These are phyloP conservation scores for Capsicum rhomboideum DNA, from an alignment of 257 asterid species.

Conservation along the genomic window DNA sequence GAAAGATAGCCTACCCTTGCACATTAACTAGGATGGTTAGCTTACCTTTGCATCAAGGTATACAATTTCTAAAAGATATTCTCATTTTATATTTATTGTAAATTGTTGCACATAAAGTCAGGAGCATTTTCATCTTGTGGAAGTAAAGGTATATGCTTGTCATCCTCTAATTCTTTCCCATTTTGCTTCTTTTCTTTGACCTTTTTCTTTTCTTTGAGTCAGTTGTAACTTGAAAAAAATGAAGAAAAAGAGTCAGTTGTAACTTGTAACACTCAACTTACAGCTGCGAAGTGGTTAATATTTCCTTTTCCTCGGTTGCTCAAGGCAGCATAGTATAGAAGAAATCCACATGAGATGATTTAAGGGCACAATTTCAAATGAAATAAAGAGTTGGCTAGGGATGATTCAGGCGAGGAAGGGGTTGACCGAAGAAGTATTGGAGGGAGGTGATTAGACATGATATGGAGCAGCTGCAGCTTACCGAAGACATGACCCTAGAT, in stretches of 20 bases:
- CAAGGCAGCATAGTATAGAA: not conserved
- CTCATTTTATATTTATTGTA: not conserved
- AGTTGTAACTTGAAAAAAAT: too few relatives aligned
- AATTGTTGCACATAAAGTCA: not conserved
- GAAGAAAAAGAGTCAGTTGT: not conserved
- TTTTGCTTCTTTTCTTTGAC: constrained; percentile 1
- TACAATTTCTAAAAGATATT: not conserved
- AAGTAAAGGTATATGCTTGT: constrained; percentile 61
- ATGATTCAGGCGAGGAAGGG: too few relatives aligned
- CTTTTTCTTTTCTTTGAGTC: not conserved
- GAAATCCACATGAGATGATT: not conserved
- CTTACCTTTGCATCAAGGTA: not conserved
- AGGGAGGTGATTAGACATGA: too few relatives aligned
- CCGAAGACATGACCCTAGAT: too few relatives aligned
- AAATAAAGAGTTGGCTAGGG: not conserved
- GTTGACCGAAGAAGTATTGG: too few relatives aligned
- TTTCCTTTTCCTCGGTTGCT: not conserved
- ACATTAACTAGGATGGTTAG: not conserved
- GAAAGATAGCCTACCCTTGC: not conserved
- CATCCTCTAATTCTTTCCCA: constrained; percentile 6
- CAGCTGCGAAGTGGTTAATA: not conserved
- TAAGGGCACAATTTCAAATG: not conserved
- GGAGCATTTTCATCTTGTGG: not conserved
- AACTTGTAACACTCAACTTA: not conserved
- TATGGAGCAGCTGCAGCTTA: too few relatives aligned